Base-by-base conservation (phyloP, 225 moss, liverwort and hornwort species). In the Antitrichia curtipendula region DNA sequence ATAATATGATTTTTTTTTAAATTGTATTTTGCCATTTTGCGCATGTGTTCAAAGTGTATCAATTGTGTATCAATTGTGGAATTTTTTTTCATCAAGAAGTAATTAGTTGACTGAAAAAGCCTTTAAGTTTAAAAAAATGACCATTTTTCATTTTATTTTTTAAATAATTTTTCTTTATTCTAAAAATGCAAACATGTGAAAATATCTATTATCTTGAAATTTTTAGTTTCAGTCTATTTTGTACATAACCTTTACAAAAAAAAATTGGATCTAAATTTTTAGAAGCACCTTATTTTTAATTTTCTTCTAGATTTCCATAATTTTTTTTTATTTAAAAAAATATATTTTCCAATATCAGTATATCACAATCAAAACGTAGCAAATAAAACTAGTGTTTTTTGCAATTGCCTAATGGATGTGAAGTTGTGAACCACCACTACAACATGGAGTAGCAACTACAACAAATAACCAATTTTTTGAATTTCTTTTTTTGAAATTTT, bases 1-100 rank as follows among this genome's bases (percentile, higher is more conserved):
- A 43, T 0, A 0, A 0, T 28, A 45, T 72, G 10, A 0, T 45
- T 72, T 28, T 72, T 28, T 27, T 1, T 16, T 6, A 16, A 71
- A 16, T 5, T 43, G 0, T 27, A 43, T 27, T 27, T 27, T 71
- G 9, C 10, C 43, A 71, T 43, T 6, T 43, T 43, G 1, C 6
- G 43, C 3, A 10, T 43, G 27, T 28, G 10, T 43, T 71, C 6
- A 45, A 28, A 72, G 16, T 6, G 3, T 71, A 2, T 1, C 16
- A 27, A 28, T 16, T 15, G 41, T 27, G 15, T 25, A 43, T 70
- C 27, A 70, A 27, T n/a, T n/a, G n/a, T n/a, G n/a, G n/a, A n/a
- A n/a, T n/a, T n/a, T n/a, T n/a, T 45, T 45, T 45, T 40, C 41
- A 27, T 27, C 1, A 41, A 27, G 27, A 43, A 27, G 5, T 14